Evolutionary conservation across 257 asterid species (phyloP), one percentile per base, ranked within the genome.

Genomic region (Fraxinus quadrangulata): DNA sequence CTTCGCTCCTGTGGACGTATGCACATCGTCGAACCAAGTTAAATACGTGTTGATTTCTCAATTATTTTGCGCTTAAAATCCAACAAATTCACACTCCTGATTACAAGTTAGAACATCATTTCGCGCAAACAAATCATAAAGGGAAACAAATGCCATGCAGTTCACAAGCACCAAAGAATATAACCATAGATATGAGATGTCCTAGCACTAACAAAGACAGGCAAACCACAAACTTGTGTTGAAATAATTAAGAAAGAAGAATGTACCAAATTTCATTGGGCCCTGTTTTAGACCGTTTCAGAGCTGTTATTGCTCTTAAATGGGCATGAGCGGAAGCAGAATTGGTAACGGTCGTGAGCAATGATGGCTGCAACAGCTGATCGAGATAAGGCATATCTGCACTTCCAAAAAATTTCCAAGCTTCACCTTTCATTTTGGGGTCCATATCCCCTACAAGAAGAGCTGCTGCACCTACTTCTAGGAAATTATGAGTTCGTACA

Each of bases 401-500:
- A 80, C 92, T 93, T 82, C 99, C 99, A 75, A 89, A 89, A 63
- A 85, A 67, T 77, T 79, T 90, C 98, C 97, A 93, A 63, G 97
- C 87, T 81, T 92, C 91, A 76, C 97, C 99, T 88, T 93, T 93
- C 89, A 90, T 90, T 89, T 89, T 93, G 61, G 97, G 90, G 81
- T 96, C 99, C 97, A 93, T 86, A 84, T 96, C 99, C 77, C 97
- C 98, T 11, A 96, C 92, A 84, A 96, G 96, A 84, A 96, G 97
- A 85, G 98, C 98, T 72, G 99, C 99, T 37, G 99, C 99, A 77
- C 99, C 98, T 68, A 96, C 94, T 91, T 96, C 98, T 70, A 96
- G 89, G 82, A 96, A 92, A 87, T 92, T 92, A 85, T 85, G 96
- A 76, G 92, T 79, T 65, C 82, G 83, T 77, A 90, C 83, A 69